Percentiles rank a stretch among this genome's conserved stretches.
These are phyloP conservation scores for Echium plantagineum DNA, from an alignment of 257 asterid species.

Conservation along the genomic window DNA sequence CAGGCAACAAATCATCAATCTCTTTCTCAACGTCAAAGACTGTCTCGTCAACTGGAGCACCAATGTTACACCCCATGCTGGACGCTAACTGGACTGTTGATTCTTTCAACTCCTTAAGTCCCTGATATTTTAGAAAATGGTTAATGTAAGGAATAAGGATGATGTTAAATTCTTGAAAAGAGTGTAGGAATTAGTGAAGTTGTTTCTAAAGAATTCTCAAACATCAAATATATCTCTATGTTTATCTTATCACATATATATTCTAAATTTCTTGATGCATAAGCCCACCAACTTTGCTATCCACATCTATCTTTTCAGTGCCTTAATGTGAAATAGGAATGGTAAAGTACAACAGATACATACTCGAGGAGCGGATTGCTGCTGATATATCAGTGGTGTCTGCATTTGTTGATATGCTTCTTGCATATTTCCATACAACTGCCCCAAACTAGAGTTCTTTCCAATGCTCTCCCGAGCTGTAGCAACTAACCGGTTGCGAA, in stretches of 20 bases:
- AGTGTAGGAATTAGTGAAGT: too few species aligned
- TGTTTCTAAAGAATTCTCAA: too few species aligned
- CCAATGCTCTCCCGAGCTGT: conserved; percentile 62
- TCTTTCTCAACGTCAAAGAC: conserved; percentile 71
- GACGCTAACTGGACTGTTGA: conserved; percentile 66
- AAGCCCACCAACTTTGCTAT: too few species aligned
- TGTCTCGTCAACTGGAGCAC: conserved; percentile 72
- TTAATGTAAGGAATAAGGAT: background rate
- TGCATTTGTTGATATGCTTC: conserved; percentile 83
- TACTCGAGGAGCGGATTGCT: conserved; percentile 26
- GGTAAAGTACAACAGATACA: background rate
- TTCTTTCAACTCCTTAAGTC: conserved; percentile 77
- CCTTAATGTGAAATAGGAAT: too few species aligned
- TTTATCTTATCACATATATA: too few species aligned
- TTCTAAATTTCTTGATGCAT: too few species aligned
- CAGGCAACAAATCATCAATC: conserved; percentile 70
- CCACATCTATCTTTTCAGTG: too few species aligned
- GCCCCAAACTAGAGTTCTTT: conserved; percentile 62
- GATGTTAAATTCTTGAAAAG: background rate
- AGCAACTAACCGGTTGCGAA: conserved; percentile 55
- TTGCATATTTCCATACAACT: conserved; percentile 79
- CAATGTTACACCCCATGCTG: conserved; percentile 54
- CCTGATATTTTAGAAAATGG: conserved; percentile 25
- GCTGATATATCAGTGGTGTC: conserved; percentile 73
- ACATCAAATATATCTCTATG: too few species aligned